phyloP scores from a whole-genome alignment of 768 basidiomycete species.

The Boletellus sp. region DNA sequence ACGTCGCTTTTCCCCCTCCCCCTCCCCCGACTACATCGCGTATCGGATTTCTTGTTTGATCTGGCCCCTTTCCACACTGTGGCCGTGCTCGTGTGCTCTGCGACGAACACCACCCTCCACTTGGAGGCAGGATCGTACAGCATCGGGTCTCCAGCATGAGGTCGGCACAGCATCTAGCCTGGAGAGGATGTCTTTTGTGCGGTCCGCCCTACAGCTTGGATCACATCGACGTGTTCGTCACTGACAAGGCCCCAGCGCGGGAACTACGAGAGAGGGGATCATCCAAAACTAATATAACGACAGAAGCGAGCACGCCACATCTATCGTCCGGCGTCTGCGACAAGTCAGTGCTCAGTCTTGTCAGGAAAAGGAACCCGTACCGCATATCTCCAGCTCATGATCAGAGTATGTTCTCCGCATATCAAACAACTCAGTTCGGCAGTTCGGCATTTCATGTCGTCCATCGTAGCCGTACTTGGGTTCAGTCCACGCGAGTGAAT shows the following conservation, averaged over 20 bases:
- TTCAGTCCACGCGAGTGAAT: constrained; percentile 13
- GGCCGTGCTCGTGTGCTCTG: neutral
- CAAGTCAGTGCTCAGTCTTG: too few relatives aligned
- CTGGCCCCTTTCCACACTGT: neutral
- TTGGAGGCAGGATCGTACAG: neutral
- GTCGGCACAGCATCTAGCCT: constrained; percentile 4
- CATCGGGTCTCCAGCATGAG: constrained; percentile 1
- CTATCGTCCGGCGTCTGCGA: neutral
- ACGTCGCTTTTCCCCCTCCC: neutral
- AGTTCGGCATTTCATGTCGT: constrained; percentile 10
- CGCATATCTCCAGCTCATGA: constrained; percentile 10
- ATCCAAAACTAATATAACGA: neutral
- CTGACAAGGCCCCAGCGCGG: constrained; percentile 1
- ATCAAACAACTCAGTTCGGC: constrained; percentile 1
- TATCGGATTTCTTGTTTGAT: neutral
- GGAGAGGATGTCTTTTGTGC: neutral
- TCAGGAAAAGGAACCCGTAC: neutral
- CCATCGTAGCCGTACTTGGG: constrained; percentile 7
- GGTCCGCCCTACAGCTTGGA: neutral
- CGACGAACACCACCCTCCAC: neutral
- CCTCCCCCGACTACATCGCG: neutral
- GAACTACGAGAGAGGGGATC: neutral
- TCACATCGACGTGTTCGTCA: neutral
- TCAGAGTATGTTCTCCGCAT: neutral
- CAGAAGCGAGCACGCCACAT: neutral